These are phyloP conservation scores for Rhizopus microsporus DNA, from an alignment of 371 early-diverging fungal genomes.

Conservation along the genomic window DNA sequence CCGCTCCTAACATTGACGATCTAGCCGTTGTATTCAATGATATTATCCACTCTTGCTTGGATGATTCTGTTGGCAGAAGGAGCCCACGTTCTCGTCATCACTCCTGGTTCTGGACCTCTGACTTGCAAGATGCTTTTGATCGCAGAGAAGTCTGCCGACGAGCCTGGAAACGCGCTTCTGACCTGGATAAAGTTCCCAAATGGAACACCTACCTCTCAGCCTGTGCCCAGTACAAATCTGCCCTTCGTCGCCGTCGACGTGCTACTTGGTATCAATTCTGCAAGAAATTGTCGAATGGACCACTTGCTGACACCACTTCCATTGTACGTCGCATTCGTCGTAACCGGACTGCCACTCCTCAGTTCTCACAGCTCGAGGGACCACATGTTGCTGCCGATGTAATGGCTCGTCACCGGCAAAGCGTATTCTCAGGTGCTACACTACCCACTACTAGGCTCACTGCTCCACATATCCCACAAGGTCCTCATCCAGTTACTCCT, in stretches of 20 bases:
- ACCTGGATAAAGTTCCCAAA: neutral
- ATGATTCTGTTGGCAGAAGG: constrained; percentile 6
- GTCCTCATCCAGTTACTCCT: neutral
- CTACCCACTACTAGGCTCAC: neutral
- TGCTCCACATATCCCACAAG: neutral
- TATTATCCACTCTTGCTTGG: constrained; percentile 1
- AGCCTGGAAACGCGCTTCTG: neutral
- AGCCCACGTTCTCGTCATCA: neutral
- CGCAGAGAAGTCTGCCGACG: neutral
- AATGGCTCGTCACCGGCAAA: constrained; percentile 10
- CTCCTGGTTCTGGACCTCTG: constrained; percentile 6
- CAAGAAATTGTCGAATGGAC: constrained; percentile 2
- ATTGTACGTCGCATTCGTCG: constrained; percentile 4
- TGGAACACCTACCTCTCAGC: neutral
- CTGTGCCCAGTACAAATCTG: neutral
- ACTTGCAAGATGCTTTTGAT: neutral
- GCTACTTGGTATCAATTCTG: constrained; percentile 10
- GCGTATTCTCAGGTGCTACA: constrained; percentile 3
- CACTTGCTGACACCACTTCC: constrained; percentile 1
- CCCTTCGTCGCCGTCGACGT: neutral
- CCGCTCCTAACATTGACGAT: neutral
- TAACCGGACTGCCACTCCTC: neutral
- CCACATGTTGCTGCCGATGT: constrained; percentile 8
- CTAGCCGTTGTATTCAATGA: neutral
- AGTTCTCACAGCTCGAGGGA: constrained; percentile 12